Conservation (phyloP, 805 yeast genomes). For the Candida broadrunensis region DNA sequence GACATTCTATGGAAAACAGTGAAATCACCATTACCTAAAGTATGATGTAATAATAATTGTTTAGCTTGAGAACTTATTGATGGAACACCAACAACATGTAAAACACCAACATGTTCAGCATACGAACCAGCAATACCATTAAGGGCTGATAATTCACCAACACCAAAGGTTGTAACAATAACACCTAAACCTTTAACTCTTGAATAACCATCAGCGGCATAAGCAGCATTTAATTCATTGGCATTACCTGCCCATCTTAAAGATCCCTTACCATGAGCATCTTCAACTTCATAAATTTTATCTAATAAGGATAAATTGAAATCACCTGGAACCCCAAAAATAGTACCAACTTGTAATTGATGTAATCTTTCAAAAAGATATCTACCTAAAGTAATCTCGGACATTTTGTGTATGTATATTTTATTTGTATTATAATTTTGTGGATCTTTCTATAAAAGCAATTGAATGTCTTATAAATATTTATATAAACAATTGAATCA, state of each 20-base stretch:
- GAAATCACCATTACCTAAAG: constrained; percentile 41
- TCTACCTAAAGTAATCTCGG: constrained; percentile 35
- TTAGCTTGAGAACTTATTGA: constrained; percentile 36
- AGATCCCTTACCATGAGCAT: constrained; percentile 9
- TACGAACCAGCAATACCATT: constrained; percentile 40
- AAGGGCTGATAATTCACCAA: constrained; percentile 37
- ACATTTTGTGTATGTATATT: constrained; percentile 16
- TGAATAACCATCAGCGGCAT: constrained; percentile 43
- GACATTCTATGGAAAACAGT: constrained; percentile 42
- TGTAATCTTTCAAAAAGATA: constrained; percentile 38
- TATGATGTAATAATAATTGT: constrained; percentile 40
- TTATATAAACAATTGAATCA: too few species aligned
- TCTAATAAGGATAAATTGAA: constrained; percentile 37
- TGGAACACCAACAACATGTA: constrained; percentile 40
- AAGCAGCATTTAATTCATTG: constrained; percentile 42
- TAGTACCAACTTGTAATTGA: constrained; percentile 34
- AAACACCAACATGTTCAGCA: constrained; percentile 39
- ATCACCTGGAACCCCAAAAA: constrained; percentile 42
- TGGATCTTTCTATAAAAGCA: too few species aligned
- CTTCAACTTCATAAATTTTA: constrained; percentile 38
- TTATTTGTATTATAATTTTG: too few species aligned
- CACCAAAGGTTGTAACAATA: constrained; percentile 40
- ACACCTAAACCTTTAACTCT: constrained; percentile 36
- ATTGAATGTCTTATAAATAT: too few species aligned
- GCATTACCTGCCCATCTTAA: constrained; percentile 44